Conservation (phyloP, 306 rosid species). For the Oxytropis ochrocephala region DNA sequence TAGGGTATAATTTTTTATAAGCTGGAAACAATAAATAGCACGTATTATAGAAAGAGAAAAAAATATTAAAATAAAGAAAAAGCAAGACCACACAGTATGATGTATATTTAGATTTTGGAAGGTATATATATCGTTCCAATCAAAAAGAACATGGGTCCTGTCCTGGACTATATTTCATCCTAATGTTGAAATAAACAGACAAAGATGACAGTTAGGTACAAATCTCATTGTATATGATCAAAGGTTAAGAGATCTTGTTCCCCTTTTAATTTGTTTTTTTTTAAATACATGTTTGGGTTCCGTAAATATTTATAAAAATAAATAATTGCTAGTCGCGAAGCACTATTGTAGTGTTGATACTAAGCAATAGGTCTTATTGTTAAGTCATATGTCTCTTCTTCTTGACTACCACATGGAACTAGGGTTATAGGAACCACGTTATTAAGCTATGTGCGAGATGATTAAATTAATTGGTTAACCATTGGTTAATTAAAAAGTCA, state of each 20-base stretch:
- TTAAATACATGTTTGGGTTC: conserved; percentile 20
- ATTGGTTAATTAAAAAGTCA: background rate
- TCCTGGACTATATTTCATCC: too few relatives aligned
- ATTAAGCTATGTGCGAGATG: conserved; percentile 2
- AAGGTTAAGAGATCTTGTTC: conserved; percentile 63
- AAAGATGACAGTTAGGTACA: conserved; percentile 67
- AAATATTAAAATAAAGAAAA: background rate
- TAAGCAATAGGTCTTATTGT: conserved; percentile 42
- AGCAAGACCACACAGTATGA: conserved; percentile 45
- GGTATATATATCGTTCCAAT: conserved; percentile 23
- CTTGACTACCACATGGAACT: conserved; percentile 37
- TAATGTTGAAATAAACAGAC: conserved; percentile 29
- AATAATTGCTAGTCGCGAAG: conserved; percentile 30
- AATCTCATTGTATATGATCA: conserved; percentile 45
- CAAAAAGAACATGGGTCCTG: conserved; percentile 52
- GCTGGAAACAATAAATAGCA: background rate
- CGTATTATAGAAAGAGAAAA: background rate
- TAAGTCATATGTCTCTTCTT: conserved; percentile 41
- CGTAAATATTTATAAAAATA: conserved; percentile 30
- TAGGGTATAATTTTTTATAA: background rate
- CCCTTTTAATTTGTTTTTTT: conserved; percentile 22
- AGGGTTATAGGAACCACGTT: conserved; percentile 12
- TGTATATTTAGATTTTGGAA: background rate
- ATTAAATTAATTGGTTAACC: background rate
- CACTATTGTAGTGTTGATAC: conserved; percentile 61